Conservation (phyloP, 805 yeast species). For the Candida oleophila region DNA sequence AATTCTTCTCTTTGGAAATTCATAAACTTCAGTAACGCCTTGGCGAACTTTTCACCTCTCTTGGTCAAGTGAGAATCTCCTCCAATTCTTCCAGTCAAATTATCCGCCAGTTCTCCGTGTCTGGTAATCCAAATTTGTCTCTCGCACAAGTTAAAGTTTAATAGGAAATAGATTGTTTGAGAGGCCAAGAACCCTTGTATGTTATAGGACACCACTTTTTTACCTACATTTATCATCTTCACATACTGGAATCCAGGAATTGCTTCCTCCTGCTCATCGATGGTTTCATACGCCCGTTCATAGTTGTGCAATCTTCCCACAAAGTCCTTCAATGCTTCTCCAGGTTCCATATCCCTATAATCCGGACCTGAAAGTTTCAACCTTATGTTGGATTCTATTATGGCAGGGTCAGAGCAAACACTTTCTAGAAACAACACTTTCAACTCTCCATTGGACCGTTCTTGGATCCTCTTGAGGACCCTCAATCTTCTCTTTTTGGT, state of each 20-base stretch:
- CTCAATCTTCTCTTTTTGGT: slow-evolving; percentile 62
- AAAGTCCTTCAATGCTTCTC: slow-evolving; percentile 76
- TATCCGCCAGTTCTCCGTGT: slow-evolving; percentile 90
- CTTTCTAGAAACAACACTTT: slow-evolving; percentile 86
- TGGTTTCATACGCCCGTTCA: slow-evolving; percentile 86
- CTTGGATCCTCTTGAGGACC: slow-evolving; percentile 56
- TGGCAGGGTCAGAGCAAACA: slow-evolving; percentile 74
- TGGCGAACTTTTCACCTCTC: slow-evolving; percentile 74
- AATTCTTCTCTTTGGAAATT: slow-evolving; percentile 68
- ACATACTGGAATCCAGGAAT: slow-evolving; percentile 75
- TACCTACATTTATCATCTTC: slow-evolving; percentile 94
- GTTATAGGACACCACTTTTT: slow-evolving; percentile 88
- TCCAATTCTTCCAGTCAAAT: slow-evolving; percentile 82
- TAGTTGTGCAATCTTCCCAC: slow-evolving; percentile 77
- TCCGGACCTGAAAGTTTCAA: slow-evolving; percentile 92
- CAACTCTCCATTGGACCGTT: slow-evolving; percentile 56
- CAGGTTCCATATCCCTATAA: slow-evolving; percentile 81
- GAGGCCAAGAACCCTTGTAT: slow-evolving; percentile 86
- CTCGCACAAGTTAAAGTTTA: slow-evolving; percentile 84
- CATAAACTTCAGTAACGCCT: slow-evolving; percentile 73
- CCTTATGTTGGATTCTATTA: slow-evolving; percentile 80
- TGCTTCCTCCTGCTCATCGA: slow-evolving; percentile 76
- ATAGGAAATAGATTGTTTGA: slow-evolving; percentile 85
- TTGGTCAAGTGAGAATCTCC: slow-evolving; percentile 83
- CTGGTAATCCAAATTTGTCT: slow-evolving; percentile 94